Base-by-base conservation (phyloP, 352 stramenopile species). In the Plasmopara muralis region DNA sequence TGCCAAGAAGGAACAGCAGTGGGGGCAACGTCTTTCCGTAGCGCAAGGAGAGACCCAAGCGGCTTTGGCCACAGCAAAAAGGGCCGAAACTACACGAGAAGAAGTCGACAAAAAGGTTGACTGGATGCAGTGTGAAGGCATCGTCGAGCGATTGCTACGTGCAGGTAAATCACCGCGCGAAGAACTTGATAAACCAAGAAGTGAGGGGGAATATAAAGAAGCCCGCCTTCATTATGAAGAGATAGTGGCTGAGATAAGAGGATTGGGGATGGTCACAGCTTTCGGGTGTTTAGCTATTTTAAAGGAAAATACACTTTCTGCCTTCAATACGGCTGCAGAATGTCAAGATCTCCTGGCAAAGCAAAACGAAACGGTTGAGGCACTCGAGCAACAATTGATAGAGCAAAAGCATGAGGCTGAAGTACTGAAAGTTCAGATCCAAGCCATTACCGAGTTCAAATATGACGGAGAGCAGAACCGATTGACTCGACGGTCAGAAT, bases 301-400 rank as follows among this genome's bases (percentile, higher is more conserved):
- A 53, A 85, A 84, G n/a, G 74, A 87, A 46, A 87, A 67, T n/a
- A 74, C 79, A 3, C 67, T 87, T 28, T 85, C 83, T 43, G 74
- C 76, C 0, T 85, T 72, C 2, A 84, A 75, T 37, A 73, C 80
- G 5, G 68, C 74, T 0, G 62, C 66, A 6, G 77, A 89, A 44
- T 52, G 85, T 4, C 75, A 89, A 18, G 75, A 89, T 6, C 64
- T 74, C 25, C 68, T 85, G 58, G 53, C 34, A 9, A 79, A 72
- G 35, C 80, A 90, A 52, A 73, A 63, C 13, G 40, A 62, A 35
- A 83, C 75, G 0, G 60, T 90, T 5, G 63, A 80, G 20, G 42
- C 69, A 9, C 51, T 90, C 0, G 80, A 90, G 41, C 68, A 72
- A 43, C 72, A 72, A 4, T 52, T 90, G 20, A 47, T 70, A 9